Base-by-base conservation (phyloP, 2,329 filamentous ascomycete species). In the Exserohilum rostratum region DNA sequence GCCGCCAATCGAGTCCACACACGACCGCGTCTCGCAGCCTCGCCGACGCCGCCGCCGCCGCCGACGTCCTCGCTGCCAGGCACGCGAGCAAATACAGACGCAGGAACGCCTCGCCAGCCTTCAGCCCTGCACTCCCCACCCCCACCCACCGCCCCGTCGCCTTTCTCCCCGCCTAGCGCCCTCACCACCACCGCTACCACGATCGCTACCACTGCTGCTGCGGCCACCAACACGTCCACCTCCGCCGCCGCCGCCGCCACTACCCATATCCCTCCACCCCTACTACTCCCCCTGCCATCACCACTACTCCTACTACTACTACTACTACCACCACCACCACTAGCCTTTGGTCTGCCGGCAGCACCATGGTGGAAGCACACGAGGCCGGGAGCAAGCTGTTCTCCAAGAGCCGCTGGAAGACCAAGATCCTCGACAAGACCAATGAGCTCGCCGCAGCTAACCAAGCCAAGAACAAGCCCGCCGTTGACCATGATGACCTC, bases 331-430 rank as follows among this genome's bases (percentile, higher is more conserved):
- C 17, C 20, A 22, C 25, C 30, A 30, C n/a, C 30, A 9, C 27
- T 38, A 31, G 35, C 17, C 40, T 37, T 30, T 22, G 38, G 47
- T 46, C 48, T 54, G 53, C 57, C 29, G 53, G 50, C 53, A 58
- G 48, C 57, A 61, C 51, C 50, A 75, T 74, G 71, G 68, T 67
- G 58, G 72, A 75, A 55, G 64, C 66, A 42, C 64, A 66, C 47
- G 65, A 67, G 31, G 51, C 56, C 42, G 61, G 60, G 42, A 67
- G 58, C 55, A 76, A 72, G 71, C 75, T 78, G 59, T 72, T 73
- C 64, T 69, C 68, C 64, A 75, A 75, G 66, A 68, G 62, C 61
- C 76, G 77, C 66, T 84, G 82, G 82, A 77, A 77, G 59, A 78
- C 77, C 52, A 84, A 83, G 68, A 70, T 83, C 46, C 81, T 82